A percentile compares a stretch with the other conserved stretches of the same genome.
Evolutionary conservation across 331 rosid species (phyloP).

Genomic region (Spiraea crenata): DNA sequence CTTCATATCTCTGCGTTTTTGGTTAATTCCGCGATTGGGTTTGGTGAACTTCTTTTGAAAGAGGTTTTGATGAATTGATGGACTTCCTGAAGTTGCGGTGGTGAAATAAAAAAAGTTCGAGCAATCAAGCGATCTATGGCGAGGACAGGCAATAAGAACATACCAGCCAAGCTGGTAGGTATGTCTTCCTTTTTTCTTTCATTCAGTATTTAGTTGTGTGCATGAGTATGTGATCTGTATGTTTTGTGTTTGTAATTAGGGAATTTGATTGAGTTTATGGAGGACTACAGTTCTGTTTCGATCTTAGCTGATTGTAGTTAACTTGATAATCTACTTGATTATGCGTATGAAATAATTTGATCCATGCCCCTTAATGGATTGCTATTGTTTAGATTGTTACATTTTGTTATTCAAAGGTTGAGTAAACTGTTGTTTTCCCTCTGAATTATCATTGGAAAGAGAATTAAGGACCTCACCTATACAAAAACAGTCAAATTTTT

Average conservation of each 20-base stretch:
- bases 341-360: not conserved
- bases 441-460: too few species aligned
- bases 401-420: not conserved
- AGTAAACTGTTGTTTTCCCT: too few species aligned
- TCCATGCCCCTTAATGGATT: not conserved
- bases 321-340: not conserved
- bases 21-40: too few species aligned
- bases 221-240: not conserved
- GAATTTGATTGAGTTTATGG: not conserved
- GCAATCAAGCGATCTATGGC: slow-evolving; percentile 35
- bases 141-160: slow-evolving; percentile 58
- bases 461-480: too few species aligned
- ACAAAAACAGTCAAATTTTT: too few species aligned
- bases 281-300: not conserved
- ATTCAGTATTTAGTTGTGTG: not conserved
- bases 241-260: not conserved
- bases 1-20: too few species aligned
- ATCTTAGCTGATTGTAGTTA: not conserved
- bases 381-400: not conserved
- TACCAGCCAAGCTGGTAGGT: slow-evolving; percentile 98
- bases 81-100: not conserved
- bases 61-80: too few species aligned
- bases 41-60: too few species aligned
- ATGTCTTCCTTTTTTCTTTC: slow-evolving; percentile 49
- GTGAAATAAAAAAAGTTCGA: not conserved